Base-by-base conservation (phyloP, 768 basidiomycete species). In the Suillus lakei region DNA sequence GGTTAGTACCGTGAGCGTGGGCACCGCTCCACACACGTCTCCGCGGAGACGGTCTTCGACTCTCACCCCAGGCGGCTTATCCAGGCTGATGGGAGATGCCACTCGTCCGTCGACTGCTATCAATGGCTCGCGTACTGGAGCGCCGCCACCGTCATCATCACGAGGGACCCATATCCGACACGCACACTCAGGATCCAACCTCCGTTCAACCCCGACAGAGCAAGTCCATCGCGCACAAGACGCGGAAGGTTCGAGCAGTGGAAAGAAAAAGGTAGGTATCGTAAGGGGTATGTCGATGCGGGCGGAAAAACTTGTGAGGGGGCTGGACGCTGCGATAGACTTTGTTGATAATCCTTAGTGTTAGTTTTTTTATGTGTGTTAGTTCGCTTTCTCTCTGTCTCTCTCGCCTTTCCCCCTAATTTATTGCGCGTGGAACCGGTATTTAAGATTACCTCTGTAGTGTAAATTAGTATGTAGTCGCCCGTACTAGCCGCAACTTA, bases 291-390 rank as follows among this genome's bases (percentile, higher is more conserved):
- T 80, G 63, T 74, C 79, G 39, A 60, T 75, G 62, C 71, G 79
- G 32, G 73, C 81, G 63, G 74, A 76, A 56, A 76, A 71, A 66
- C 64, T 83, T 23, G 81, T 81, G 21, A 74, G 71, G 50, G 76
- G 77, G 32, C 70, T 81, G 63, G 80, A 82, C 66, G 77, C 79
- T 5, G 79, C 80, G 0, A 74, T 81, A 43, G 81, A 82, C 64
- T 82, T 82, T 65, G 80, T 81, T 26, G 80, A 82, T 66, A 62
- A 39, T 60, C 55, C 50, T 38, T 62, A 62, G 39, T 34, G 26
- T 15, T n/a, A 15, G 34, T n/a, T 12, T 32, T 60, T 18, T 44
- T 13, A 13, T 46, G 46, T 26, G 12, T 18, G 32, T 39, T 34
- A 5, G n/a, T 32, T 23, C 18, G 2, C 2, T 61, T 34, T 13